Percentiles rank a stretch among this genome's conserved stretches.
Evolutionary conservation across 257 asterid species (phyloP).

Genomic region (Przewalskia tangutica): DNA sequence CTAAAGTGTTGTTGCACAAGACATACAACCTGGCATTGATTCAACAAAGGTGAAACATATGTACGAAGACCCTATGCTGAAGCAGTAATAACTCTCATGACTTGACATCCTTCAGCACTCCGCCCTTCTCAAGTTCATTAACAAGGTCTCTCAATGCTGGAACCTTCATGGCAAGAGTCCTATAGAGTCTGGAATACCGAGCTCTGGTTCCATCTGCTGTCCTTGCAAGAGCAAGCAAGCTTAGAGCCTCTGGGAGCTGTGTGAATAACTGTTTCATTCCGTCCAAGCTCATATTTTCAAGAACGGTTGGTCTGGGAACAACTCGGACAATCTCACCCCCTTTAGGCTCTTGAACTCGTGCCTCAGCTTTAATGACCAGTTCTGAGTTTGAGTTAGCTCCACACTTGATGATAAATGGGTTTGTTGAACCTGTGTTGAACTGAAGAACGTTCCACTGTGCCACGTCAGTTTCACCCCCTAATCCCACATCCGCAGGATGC

Average conservation of each 20-base stretch:
- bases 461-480: slow-evolving; percentile 67
- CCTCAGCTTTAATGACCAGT: slow-evolving; percentile 84
- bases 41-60: background rate
- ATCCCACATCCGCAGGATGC: slow-evolving; percentile 23
- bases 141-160: slow-evolving; percentile 91
- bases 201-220: slow-evolving; percentile 98
- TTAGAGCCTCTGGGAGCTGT: slow-evolving; percentile 78
- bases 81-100: slow-evolving; percentile 7
- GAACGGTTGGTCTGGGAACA: slow-evolving; percentile 68
- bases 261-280: slow-evolving; percentile 63
- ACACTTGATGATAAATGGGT: slow-evolving; percentile 86
- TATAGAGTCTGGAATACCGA: slow-evolving; percentile 83
- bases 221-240: slow-evolving; percentile 83
- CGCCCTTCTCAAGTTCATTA: slow-evolving; percentile 85
- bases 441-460: slow-evolving; percentile 93
- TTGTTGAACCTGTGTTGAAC: slow-evolving; percentile 88
- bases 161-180: slow-evolving; percentile 94
- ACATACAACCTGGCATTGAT: background rate
- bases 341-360: slow-evolving; percentile 80
- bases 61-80: background rate
- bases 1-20: slow-evolving; percentile 2
- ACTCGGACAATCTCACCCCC: slow-evolving; percentile 87
- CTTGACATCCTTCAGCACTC: slow-evolving; percentile 64
- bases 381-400: slow-evolving; percentile 95
- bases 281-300: slow-evolving; percentile 69